Conservation (phyloP, 169 alveolate species). For the Cardiosporidium cionae region DNA sequence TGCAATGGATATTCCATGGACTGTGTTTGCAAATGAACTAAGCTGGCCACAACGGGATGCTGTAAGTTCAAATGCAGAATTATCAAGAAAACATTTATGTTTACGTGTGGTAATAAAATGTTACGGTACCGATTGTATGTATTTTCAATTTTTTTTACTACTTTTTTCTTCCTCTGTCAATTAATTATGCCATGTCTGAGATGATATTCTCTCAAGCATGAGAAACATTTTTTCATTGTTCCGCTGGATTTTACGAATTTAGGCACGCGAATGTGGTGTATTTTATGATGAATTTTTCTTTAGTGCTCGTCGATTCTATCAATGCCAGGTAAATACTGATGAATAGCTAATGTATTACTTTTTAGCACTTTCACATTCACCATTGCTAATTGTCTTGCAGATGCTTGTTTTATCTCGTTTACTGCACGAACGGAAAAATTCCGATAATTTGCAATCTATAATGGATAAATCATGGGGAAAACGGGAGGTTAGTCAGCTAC, state of each 20-base stretch:
- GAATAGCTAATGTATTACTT: background rate
- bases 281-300: background rate
- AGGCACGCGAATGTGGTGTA: background rate
- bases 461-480: background rate
- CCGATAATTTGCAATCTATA: background rate
- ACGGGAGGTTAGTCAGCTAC: background rate
- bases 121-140: no score
- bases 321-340: background rate
- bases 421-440: background rate
- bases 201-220: no score
- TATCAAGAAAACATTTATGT: no score
- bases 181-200: no score
- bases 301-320: background rate
- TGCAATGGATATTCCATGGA: background rate
- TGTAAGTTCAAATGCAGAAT: background rate
- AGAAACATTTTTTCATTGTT: background rate
- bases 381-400: background rate
- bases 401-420: background rate
- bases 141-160: no score
- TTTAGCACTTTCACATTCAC: background rate
- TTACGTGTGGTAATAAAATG: no score
- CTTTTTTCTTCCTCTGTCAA: no score
- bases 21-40: background rate
- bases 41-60: background rate
- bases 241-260: background rate